phyloP scores from a whole-genome alignment of 495 filamentous ascomycete species.

The Podospora tetraspora region DNA sequence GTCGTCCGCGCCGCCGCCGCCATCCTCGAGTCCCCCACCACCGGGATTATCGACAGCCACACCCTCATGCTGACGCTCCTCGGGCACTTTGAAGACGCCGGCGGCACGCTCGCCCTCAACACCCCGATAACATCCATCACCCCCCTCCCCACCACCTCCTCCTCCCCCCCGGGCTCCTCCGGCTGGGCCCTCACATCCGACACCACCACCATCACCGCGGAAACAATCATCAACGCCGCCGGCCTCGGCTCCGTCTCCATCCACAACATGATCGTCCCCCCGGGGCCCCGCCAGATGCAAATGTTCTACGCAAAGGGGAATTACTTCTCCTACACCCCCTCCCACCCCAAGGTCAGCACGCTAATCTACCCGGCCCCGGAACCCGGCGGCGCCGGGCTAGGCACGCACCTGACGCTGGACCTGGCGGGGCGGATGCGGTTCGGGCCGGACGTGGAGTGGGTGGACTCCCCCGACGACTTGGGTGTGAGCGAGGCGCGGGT shows the following conservation, averaged over 20 bases:
- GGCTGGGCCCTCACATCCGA: constrained; percentile 39
- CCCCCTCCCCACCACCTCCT: constrained; percentile 50
- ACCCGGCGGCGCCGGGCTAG: constrained; percentile 75
- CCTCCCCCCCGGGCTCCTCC: constrained; percentile 44
- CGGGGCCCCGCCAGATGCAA: constrained; percentile 47
- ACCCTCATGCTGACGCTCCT: constrained; percentile 73
- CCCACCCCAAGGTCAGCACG: constrained; percentile 60
- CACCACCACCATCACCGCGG: constrained; percentile 58
- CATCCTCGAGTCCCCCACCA: constrained; percentile 73
- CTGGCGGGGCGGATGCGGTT: constrained; percentile 82
- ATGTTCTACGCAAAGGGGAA: constrained; percentile 89
- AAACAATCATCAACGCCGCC: constrained; percentile 78
- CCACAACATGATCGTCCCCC: constrained; percentile 72
- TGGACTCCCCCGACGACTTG: constrained; percentile 44
- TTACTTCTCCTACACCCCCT: constrained; percentile 79
- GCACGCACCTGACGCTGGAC: constrained; percentile 91
- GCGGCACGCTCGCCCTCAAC: constrained; percentile 65
- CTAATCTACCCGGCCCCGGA: constrained; percentile 83
- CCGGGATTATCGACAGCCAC: constrained; percentile 89
- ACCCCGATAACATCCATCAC: constrained; percentile 57
- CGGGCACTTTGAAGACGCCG: constrained; percentile 66
- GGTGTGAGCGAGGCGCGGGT: constrained; percentile 52
- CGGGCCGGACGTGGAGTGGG: constrained; percentile 95
- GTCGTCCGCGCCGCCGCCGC: constrained; percentile 66
- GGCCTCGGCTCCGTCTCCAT: constrained; percentile 71